Percentiles rank a stretch among this genome's conserved stretches.
Evolutionary conservation across 2,329 filamentous ascomycete genomes (phyloP).

Genomic region (Penicillium sumatraense): DNA sequence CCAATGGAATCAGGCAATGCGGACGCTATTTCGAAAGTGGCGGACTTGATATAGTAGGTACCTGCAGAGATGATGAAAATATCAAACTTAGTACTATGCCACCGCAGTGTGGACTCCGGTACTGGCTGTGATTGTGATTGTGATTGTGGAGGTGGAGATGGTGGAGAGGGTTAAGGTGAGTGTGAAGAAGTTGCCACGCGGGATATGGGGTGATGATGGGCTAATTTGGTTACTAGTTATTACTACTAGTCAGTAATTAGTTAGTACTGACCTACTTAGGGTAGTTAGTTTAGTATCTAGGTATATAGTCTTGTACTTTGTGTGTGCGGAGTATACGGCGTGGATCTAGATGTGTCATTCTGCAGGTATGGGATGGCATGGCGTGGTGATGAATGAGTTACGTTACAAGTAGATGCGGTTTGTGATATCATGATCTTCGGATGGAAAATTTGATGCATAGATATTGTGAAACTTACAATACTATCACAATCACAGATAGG

Average conservation of each 20-base stretch:
- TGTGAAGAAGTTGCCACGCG: neutral
- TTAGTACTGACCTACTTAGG: no score
- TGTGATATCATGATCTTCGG: neutral
- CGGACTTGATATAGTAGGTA: constrained; percentile 1
- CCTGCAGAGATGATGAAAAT: neutral
- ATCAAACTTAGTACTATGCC: neutral
- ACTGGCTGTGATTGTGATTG: no score
- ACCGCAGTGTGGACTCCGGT: no score
- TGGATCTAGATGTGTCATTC: neutral
- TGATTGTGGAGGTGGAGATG: neutral
- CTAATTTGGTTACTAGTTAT: no score
- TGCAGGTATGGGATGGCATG: neutral
- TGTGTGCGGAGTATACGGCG: neutral
- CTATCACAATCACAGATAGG: no score
- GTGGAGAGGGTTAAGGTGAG: neutral
- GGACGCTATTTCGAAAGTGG: neutral
- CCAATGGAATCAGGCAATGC: constrained; percentile 4
- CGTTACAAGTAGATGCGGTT: neutral
- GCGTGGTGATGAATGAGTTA: neutral
- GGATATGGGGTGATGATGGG: neutral
- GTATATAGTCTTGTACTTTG: no score
- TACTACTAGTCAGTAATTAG: no score
- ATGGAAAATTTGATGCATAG: neutral
- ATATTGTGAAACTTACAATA: neutral
- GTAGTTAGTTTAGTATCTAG: neutral